Evolutionary conservation across 495 filamentous ascomycete genomes (phyloP).

Genomic region (Immersiella caudata): DNA sequence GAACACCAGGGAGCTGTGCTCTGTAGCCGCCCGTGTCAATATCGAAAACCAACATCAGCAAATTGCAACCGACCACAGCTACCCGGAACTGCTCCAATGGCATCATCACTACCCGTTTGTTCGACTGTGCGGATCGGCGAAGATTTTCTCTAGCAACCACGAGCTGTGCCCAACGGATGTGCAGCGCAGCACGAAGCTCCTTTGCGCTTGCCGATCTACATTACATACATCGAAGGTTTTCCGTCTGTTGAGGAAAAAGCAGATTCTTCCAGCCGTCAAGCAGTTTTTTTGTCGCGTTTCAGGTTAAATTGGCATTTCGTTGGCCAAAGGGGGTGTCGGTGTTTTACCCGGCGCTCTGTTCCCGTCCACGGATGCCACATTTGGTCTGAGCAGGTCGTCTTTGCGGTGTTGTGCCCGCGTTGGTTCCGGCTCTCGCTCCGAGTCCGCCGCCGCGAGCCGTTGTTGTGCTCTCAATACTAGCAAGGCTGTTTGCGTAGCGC

Average conservation of each 20-base stretch:
- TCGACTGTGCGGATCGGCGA: slow-evolving; percentile 3
- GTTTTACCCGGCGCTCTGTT: slow-evolving; percentile 8
- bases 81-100: not conserved
- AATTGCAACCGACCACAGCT: slow-evolving; percentile 3
- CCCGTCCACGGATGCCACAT: not conserved
- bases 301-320: not conserved
- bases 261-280: not conserved
- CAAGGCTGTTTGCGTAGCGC: too few relatives aligned
- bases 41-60: not conserved
- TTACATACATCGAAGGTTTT: not conserved
- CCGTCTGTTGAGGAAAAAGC: not conserved
- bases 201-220: not conserved
- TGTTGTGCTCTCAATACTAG: not conserved
- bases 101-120: not conserved
- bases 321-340: not conserved
- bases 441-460: not conserved
- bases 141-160: not conserved
- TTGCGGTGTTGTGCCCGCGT: not conserved
- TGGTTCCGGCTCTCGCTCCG: not conserved
- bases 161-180: not conserved
- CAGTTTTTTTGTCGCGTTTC: slow-evolving; percentile 8
- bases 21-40: slow-evolving; percentile 5
- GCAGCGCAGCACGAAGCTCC: not conserved
- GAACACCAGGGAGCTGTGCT: not conserved
- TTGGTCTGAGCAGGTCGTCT: not conserved